phyloP scores from a whole-genome alignment of 805 yeast genomes.

The Zygoascus ofunaensis region DNA sequence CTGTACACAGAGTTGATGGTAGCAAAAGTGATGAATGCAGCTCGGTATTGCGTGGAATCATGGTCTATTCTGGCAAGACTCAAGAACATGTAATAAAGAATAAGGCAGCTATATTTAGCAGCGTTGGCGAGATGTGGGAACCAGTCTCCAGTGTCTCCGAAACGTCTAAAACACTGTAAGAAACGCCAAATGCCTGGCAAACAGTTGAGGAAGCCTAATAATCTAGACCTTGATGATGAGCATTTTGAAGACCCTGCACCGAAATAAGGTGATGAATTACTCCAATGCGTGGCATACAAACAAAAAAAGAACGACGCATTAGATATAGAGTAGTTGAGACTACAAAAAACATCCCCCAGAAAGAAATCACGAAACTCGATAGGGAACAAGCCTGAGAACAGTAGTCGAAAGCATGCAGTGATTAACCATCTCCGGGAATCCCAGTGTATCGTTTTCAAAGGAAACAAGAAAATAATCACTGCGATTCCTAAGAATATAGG shows the following conservation, averaged over 20 bases:
- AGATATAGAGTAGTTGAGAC: conserved; percentile 80
- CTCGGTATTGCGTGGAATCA: conserved; percentile 33
- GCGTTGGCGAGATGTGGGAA: conserved; percentile 94
- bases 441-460: conserved; percentile 47
- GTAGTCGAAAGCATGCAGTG: conserved; percentile 58
- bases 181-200: conserved; percentile 87
- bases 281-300: conserved; percentile 66
- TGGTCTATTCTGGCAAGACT: conserved; percentile 68
- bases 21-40: conserved; percentile 65
- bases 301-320: conserved; percentile 82
- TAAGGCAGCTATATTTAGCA: conserved; percentile 60
- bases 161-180: conserved; percentile 85
- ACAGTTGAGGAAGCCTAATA: conserved; percentile 75
- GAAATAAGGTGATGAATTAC: conserved; percentile 27
- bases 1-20: conserved; percentile 60
- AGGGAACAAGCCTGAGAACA: conserved; percentile 80
- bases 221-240: conserved; percentile 62
- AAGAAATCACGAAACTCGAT: conserved; percentile 94
- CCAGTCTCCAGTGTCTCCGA: conserved; percentile 86
- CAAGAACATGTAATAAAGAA: conserved; percentile 59
- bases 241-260: conserved; percentile 36
- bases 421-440: conserved; percentile 74
- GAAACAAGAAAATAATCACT: conserved; percentile 45
- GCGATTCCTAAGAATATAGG: conserved; percentile 58
- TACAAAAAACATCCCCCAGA: conserved; percentile 82